phyloP scores from a whole-genome alignment of 2,329 filamentous ascomycete genomes.

The Geoglossum cookeanum region DNA sequence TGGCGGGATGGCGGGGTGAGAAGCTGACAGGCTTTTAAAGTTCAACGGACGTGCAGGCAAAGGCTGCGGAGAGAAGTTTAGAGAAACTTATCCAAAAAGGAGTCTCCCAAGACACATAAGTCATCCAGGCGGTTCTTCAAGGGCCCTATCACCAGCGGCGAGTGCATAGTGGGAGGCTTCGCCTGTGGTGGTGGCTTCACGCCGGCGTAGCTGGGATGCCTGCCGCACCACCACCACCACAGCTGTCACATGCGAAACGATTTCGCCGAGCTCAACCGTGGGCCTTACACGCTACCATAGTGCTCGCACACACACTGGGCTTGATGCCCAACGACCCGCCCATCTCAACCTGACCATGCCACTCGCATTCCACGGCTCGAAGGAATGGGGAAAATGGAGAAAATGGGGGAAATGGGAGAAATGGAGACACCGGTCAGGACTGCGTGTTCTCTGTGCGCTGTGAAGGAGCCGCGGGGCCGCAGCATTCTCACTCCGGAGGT shows the following conservation, averaged over 20 bases:
- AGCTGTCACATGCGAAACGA: slow-evolving; percentile 1
- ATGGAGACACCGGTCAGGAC: neutral
- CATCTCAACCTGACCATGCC: neutral
- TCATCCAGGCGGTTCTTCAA: neutral
- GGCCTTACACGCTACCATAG: neutral
- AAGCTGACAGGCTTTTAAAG: neutral
- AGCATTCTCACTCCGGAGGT: too few relatives aligned
- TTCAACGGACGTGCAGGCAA: neutral
- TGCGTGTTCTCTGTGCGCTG: too few relatives aligned
- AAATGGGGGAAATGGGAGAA: neutral
- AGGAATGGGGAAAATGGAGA: neutral
- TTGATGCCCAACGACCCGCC: neutral
- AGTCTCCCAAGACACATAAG: neutral
- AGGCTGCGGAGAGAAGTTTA: neutral
- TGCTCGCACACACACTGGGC: neutral
- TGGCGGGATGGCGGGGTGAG: neutral
- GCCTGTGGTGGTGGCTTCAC: neutral
- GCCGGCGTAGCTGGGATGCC: neutral
- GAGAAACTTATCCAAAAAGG: neutral
- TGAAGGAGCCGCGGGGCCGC: too few relatives aligned
- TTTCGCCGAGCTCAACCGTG: neutral
- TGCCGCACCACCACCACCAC: neutral
- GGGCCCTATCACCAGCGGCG: neutral
- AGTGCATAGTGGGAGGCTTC: neutral
- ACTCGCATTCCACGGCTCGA: neutral